A percentile compares a stretch with the other conserved stretches of the same genome.
Conservation (phyloP, 169 alveolate genomes). For the Plasmodium berghei region DNA sequence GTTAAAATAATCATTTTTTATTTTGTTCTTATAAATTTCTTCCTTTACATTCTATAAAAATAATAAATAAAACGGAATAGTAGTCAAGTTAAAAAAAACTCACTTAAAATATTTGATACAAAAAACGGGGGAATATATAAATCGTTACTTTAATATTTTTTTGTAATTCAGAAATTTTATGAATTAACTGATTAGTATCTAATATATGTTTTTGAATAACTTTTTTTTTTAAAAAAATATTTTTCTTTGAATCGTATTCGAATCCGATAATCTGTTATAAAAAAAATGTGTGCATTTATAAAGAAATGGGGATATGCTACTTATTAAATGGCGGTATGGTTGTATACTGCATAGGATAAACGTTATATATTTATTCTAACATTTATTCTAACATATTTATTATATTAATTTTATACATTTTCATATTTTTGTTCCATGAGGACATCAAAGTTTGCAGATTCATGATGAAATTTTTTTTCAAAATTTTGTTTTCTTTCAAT, state of each 20-base stretch:
- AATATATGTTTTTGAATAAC: constrained; percentile 40
- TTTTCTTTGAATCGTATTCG: constrained; percentile 43
- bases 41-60: constrained; percentile 24
- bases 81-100: neutral
- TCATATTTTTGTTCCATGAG: constrained; percentile 59
- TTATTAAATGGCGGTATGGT: neutral
- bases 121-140: neutral
- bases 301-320: neutral
- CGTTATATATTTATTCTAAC: neutral
- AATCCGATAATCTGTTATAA: constrained; percentile 44
- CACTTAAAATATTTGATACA: neutral
- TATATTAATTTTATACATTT: constrained; percentile 21
- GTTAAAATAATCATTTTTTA: constrained; percentile 45
- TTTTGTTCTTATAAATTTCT: constrained; percentile 51
- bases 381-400: neutral
- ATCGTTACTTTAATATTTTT: constrained; percentile 38
- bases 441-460: constrained; percentile 51
- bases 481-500: constrained; percentile 39
- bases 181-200: constrained; percentile 42
- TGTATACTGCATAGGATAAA: too few relatives aligned
- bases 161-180: constrained; percentile 27
- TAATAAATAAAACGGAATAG: too few relatives aligned
- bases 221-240: constrained; percentile 50
- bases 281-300: neutral
- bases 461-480: constrained; percentile 43